phyloP scores from a whole-genome alignment of 768 basidiomycete genomes.

The Termitomyces sp. region DNA sequence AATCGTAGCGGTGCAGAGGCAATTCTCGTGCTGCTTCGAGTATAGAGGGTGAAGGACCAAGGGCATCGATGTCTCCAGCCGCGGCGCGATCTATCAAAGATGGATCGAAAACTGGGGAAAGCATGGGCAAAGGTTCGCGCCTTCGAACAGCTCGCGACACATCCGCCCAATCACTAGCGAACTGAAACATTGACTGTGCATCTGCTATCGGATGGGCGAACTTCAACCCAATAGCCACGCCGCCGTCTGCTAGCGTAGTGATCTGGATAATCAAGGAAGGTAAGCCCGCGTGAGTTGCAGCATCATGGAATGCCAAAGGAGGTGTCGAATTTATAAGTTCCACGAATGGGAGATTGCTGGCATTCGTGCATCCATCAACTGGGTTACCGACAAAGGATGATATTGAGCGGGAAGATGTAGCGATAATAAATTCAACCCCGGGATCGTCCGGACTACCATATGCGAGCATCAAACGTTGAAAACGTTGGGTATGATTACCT shows the following conservation, averaged over 20 bases:
- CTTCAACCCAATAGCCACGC: conserved; percentile 24
- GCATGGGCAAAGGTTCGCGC: conserved; percentile 4
- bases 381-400: conserved; percentile 11
- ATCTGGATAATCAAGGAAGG: conserved; percentile 28
- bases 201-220: conserved; percentile 29
- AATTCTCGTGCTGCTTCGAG: conserved; percentile 16
- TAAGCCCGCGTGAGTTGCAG: conserved; percentile 14
- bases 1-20: conserved; percentile 25
- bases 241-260: conserved; percentile 24
- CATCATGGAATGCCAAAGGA: conserved; percentile 20
- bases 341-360: conserved; percentile 1
- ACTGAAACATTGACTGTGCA: conserved; percentile 26
- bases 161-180: conserved; percentile 28
- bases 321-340: conserved; percentile 16
- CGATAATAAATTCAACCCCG: conserved; percentile 24
- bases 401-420: conserved; percentile 10
- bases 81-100: conserved; percentile 21
- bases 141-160: conserved; percentile 17
- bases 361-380: conserved; percentile 12
- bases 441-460: conserved; percentile 21
- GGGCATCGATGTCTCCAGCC: conserved; percentile 23
- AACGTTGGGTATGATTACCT: conserved; percentile 19
- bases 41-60: conserved; percentile 15
- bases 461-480: conserved; percentile 19
- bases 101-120: conserved; percentile 25